phyloP scores from a whole-genome alignment of 352 stramenopile genomes.

The Lagenidium giganteum region DNA sequence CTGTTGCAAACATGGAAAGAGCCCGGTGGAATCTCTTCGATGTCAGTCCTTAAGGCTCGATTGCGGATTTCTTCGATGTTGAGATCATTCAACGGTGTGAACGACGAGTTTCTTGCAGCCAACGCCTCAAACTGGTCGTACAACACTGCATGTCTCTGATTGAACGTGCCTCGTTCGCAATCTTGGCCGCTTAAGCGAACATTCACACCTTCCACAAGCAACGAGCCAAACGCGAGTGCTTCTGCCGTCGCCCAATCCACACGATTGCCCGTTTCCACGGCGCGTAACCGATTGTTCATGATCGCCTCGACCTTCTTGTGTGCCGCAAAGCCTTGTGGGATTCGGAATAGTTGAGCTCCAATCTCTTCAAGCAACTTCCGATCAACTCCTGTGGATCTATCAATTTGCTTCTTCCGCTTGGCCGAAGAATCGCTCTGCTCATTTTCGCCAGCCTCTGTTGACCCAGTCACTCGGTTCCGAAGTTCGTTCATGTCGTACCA shows the following conservation, averaged over 20 bases:
- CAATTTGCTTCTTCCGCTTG: conserved; percentile 22
- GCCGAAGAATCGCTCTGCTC: too few relatives aligned
- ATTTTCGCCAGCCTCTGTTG: conserved; percentile 7
- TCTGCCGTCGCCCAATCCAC: conserved; percentile 89
- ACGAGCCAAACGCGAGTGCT: conserved; percentile 77
- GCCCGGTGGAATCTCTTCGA: conserved; percentile 35
- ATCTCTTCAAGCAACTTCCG: conserved; percentile 67
- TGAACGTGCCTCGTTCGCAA: conserved; percentile 87
- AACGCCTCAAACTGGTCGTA: conserved; percentile 84
- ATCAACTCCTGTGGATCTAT: conserved; percentile 60
- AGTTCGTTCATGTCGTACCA: conserved; percentile 37
- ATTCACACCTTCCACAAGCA: conserved; percentile 81
- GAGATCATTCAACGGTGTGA: conserved; percentile 93
- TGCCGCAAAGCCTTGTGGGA: conserved; percentile 75
- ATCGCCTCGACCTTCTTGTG: conserved; percentile 84
- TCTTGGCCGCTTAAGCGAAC: conserved; percentile 87
- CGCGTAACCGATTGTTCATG: conserved; percentile 80
- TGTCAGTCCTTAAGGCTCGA: conserved; percentile 26
- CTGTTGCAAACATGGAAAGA: conserved; percentile 81
- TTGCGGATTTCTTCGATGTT: conserved; percentile 35
- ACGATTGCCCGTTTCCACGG: conserved; percentile 71
- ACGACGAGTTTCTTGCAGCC: conserved; percentile 80
- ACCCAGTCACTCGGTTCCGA: conserved; percentile 3
- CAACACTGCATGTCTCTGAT: conserved; percentile 85
- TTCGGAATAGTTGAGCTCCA: conserved; percentile 69